A percentile compares a stretch with the other conserved stretches of the same genome.
phyloP scores from a whole-genome alignment of 106 monocot species.

The Xerophyta viscosa region DNA sequence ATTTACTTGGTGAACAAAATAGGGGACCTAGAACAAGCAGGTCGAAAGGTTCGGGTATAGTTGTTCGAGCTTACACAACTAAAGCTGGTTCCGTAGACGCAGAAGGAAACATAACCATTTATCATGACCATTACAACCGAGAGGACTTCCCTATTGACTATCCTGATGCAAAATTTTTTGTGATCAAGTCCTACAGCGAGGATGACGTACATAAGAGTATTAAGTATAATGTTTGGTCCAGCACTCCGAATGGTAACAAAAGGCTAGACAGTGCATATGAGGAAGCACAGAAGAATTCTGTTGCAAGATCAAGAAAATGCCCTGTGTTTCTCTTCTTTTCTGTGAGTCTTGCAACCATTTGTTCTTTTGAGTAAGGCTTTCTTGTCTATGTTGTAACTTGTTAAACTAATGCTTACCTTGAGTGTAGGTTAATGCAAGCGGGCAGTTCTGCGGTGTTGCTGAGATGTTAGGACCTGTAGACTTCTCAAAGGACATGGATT shows the following conservation, averaged over 20 bases:
- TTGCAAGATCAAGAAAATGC: conserved; percentile 28
- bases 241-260: conserved; percentile 76
- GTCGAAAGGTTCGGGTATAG: conserved; percentile 24
- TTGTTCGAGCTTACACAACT: conserved; percentile 20
- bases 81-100: conserved; percentile 19
- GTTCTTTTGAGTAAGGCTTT: neutral
- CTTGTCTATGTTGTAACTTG: no score
- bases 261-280: conserved; percentile 58
- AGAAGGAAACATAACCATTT: conserved; percentile 39
- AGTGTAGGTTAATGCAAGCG: conserved; percentile 93
- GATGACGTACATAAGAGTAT: conserved; percentile 97
- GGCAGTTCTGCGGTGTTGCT: conserved; percentile 83
- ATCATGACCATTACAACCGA: conserved; percentile 40
- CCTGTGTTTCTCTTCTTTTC: conserved; percentile 91
- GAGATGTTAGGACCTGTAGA: conserved; percentile 85
- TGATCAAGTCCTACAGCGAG: conserved; percentile 90
- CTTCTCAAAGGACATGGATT: conserved; percentile 78
- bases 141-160: conserved; percentile 52
- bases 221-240: conserved; percentile 92
- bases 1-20: conserved; percentile 47
- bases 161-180: conserved; percentile 66
- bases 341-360: conserved; percentile 51
- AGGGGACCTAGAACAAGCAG: conserved; percentile 47
- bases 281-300: conserved; percentile 43
- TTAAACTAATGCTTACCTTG: no score